These are phyloP conservation scores for Trichaptum fuscoviolaceum DNA, from an alignment of 768 basidiomycete species.

Conservation along the genomic window DNA sequence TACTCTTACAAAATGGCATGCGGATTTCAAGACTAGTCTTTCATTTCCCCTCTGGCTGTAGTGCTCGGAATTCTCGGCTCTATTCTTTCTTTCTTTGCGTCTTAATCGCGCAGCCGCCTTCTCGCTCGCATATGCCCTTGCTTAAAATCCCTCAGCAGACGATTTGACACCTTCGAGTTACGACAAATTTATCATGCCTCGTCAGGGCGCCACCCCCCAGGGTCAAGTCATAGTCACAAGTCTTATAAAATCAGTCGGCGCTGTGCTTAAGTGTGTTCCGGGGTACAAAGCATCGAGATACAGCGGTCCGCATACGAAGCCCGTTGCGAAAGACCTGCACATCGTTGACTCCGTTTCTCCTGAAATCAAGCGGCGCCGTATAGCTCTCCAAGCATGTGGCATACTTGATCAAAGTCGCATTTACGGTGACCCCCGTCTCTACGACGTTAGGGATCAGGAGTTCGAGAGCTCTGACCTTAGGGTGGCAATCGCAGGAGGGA, in stretches of 20 bases:
- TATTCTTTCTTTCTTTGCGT: not conserved
- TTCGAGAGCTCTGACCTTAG: not conserved
- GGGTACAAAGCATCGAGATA: not conserved
- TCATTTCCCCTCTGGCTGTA: not conserved
- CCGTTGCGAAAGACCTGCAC: not conserved
- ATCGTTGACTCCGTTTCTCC: not conserved
- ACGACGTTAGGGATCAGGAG: not conserved
- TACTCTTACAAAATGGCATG: not conserved
- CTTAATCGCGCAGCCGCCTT: not conserved
- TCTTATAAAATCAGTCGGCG: no score
- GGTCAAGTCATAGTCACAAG: no score
- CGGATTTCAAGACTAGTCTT: not conserved
- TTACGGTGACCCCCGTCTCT: not conserved
- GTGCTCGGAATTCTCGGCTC: not conserved
- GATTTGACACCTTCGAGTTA: no score
- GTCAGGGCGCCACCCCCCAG: no score
- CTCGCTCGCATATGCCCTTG: no score
- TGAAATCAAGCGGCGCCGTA: not conserved
- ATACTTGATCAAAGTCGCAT: not conserved
- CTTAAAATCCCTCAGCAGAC: no score
- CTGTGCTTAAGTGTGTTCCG: not conserved
- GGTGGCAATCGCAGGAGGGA: not conserved
- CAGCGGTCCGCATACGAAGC: not conserved
- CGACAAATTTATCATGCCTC: no score
- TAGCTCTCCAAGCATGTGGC: not conserved